Base-by-base conservation (phyloP, 305 asterid species). In the Coffea humblotiana region DNA sequence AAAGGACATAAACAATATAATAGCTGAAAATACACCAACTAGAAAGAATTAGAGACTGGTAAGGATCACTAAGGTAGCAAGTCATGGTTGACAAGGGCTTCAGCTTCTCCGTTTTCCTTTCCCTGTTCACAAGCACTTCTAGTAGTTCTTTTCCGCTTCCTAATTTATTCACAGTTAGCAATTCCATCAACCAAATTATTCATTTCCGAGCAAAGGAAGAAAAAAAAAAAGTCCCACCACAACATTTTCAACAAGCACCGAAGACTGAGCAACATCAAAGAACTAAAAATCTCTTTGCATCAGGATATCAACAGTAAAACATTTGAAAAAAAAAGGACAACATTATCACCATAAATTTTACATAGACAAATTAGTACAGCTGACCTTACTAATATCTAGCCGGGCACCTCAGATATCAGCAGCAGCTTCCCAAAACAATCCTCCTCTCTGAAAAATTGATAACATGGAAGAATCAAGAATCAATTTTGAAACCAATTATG, bases 341-440 rank as follows among this genome's bases (percentile, higher is more conserved):
- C 32, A 37, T 35, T 21, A 35, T 25, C 48, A 65, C 19, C 35
- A 69, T 7, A 14, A 70, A 56, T 45, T 35, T 8, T 10, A 14
- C 4, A 27, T 9, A 19, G 14, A n/a, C 2, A 35, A 21, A 52
- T 2, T 65, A 23, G 40, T 51, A 19, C 25, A 56, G 70, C 43
- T 56, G 71, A 49, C 67, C 29, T 35, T 56, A 56, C 19, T 6
- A 51, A 48, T 77, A 21, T 23, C 65, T 16, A 19, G 25, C 6
- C 47, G 32, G 66, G 23, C 58, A 76, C 56, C 67, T 49, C 61
- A 25, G 73, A 52, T 69, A 71, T 74, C 74, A 74, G 56, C 79
- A 66, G 64, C 32, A 58, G 60, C 51, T 64, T 63, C 60, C 76
- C 47, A 27, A 48, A n/a, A 64, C 18, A 65, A 40, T 27, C 52